phyloP scores from a whole-genome alignment of 805 yeast species.

The Cyberlindnera xylosilytica region DNA sequence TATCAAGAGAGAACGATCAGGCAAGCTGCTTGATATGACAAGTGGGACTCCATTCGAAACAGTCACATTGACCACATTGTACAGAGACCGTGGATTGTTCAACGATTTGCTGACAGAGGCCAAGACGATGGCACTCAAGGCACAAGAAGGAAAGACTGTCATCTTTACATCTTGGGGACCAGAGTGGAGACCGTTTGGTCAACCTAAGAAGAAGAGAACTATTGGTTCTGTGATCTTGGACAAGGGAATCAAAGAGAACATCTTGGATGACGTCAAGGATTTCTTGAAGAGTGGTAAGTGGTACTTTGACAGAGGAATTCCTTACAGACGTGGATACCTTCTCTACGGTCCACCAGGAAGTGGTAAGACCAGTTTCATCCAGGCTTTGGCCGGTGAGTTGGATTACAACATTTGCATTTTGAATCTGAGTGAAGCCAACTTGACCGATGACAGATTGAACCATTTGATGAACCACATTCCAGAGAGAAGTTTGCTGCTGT shows the following conservation, averaged over 20 bases:
- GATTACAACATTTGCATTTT: slow-evolving; percentile 94
- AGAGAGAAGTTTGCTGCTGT: slow-evolving; percentile 73
- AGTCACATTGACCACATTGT: slow-evolving; percentile 87
- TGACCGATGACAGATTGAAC: slow-evolving; percentile 92
- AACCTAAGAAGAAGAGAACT: slow-evolving; percentile 82
- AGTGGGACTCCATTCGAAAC: slow-evolving; percentile 96
- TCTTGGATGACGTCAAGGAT: slow-evolving; percentile 72
- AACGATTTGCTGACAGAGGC: slow-evolving; percentile 77
- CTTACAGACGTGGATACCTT: slow-evolving; percentile 91
- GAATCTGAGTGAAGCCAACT: slow-evolving; percentile 83
- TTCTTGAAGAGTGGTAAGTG: slow-evolving; percentile 79
- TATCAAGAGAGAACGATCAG: slow-evolving; percentile 87
- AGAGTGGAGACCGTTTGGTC: slow-evolving; percentile 98
- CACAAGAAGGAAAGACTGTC: slow-evolving; percentile 91
- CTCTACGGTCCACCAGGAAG: slow-evolving; percentile 97
- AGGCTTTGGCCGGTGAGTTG: slow-evolving; percentile 93
- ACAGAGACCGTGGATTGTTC: slow-evolving; percentile 72
- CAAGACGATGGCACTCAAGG: slow-evolving; percentile 71
- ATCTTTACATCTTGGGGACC: slow-evolving; percentile 95
- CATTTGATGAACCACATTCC: slow-evolving; percentile 97
- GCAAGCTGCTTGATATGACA: slow-evolving; percentile 81
- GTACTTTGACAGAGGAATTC: slow-evolving; percentile 97
- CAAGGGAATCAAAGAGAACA: slow-evolving; percentile 60
- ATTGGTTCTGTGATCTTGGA: slow-evolving; percentile 86
- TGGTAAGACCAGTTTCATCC: slow-evolving; percentile 94